Conservation (phyloP, 805 yeast species). For the Ogataea parapolymorpha region DNA sequence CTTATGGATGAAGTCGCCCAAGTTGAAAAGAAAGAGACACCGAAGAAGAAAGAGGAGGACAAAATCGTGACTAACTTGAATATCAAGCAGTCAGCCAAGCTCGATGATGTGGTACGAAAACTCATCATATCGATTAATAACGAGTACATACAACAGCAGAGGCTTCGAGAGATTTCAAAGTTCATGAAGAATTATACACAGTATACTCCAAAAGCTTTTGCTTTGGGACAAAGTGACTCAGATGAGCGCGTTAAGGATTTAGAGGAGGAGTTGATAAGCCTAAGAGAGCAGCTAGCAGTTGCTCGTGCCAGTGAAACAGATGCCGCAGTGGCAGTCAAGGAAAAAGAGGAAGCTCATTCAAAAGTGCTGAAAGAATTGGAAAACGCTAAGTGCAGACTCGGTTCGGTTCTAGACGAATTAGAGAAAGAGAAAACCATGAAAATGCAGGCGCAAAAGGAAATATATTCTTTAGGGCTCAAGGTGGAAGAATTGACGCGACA, state of each 20-base stretch:
- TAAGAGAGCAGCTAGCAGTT: conserved; percentile 21
- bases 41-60: conserved; percentile 37
- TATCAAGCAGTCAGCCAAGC: conserved; percentile 51
- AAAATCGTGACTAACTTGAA: conserved; percentile 58
- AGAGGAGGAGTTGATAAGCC: conserved; percentile 19
- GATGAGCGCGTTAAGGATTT: conserved; percentile 21
- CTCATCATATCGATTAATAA: conserved; percentile 54
- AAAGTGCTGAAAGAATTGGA: conserved; percentile 5
- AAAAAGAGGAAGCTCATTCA: conserved; percentile 5
- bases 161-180: conserved; percentile 50
- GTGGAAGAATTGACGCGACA: conserved; percentile 5
- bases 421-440: conserved; percentile 4
- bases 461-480: background rate
- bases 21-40: conserved; percentile 10
- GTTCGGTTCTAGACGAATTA: conserved; percentile 4
- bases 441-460: conserved; percentile 6
- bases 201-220: conserved; percentile 5
- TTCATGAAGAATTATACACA: conserved; percentile 50
- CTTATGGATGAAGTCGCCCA: conserved; percentile 29
- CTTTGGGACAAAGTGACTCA: conserved; percentile 2
- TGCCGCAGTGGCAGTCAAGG: conserved; percentile 8
- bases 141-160: conserved; percentile 56
- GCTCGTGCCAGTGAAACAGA: conserved; percentile 19
- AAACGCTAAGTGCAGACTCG: background rate
- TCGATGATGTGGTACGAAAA: conserved; percentile 53